Percentiles rank a stretch among this genome's conserved stretches.
Conservation (phyloP, 225 moss, liverwort and hornwort genomes). For the Physcomitrium patens region DNA sequence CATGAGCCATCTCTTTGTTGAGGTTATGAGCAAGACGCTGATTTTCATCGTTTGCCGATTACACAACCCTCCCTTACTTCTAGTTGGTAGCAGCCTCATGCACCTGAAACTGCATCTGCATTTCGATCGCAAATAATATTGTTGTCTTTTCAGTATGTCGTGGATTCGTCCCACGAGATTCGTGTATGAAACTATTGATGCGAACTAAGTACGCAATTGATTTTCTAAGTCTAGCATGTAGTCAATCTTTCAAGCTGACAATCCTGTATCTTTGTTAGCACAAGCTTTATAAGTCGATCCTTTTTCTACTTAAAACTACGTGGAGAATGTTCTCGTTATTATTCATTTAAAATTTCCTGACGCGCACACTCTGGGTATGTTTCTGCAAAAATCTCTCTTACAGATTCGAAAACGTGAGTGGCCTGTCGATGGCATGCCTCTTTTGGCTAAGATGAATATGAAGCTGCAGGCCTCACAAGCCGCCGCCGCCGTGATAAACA, state of each 20-base stretch:
- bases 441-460: slow-evolving; percentile 63
- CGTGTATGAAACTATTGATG: neutral
- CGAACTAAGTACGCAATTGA: neutral
- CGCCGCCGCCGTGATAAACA: slow-evolving; percentile 59
- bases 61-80: neutral
- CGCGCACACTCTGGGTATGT: neutral
- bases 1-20: neutral
- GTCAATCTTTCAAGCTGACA: neutral
- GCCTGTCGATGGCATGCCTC: slow-evolving; percentile 58
- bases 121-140: neutral
- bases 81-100: slow-evolving; percentile 4
- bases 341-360: neutral
- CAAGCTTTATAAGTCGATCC: neutral
- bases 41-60: neutral
- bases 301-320: no score
- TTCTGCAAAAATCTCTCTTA: slow-evolving; percentile 9
- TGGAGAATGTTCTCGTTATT: neutral
- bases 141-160: neutral
- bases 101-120: neutral
- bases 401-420: slow-evolving; percentile 87
- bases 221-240: neutral
- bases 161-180: neutral
- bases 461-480: slow-evolving; percentile 83
- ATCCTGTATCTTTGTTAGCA: neutral
- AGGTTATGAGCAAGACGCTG: neutral